Percentiles rank a stretch among this genome's conserved stretches.
These are phyloP conservation scores for Aspergillus wentii DNA, from an alignment of 495 filamentous ascomycete genomes.

Conservation along the genomic window DNA sequence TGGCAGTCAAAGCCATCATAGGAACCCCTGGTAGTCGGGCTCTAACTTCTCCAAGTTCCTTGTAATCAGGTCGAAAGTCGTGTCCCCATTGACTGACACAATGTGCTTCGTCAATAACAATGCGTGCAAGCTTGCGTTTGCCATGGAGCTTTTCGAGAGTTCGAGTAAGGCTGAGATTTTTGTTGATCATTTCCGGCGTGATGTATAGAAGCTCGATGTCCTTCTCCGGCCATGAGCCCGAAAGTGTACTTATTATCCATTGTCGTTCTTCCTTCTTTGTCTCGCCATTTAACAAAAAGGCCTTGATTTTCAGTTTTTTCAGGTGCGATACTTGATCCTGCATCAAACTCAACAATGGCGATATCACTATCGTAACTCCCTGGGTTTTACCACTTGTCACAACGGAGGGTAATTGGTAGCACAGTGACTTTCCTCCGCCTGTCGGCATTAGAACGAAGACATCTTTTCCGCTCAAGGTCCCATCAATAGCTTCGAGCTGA, in stretches of 20 bases:
- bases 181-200: constrained; percentile 93
- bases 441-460: constrained; percentile 96
- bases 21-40: constrained; percentile 69
- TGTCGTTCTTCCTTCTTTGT: constrained; percentile 48
- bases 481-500: constrained; percentile 93
- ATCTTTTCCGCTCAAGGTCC: constrained; percentile 80
- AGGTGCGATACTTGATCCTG: constrained; percentile 89
- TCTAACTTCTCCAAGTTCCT: constrained; percentile 70
- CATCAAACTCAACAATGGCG: constrained; percentile 94
- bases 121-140: constrained; percentile 68
- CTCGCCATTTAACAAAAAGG: constrained; percentile 75
- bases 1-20: constrained; percentile 91
- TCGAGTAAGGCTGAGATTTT: constrained; percentile 58
- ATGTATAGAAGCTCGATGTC: constrained; percentile 83
- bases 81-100: constrained; percentile 99
- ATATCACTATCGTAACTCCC: constrained; percentile 89
- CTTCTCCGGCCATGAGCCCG: constrained; percentile 58
- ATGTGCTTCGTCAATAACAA: constrained; percentile 97
- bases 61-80: constrained; percentile 97
- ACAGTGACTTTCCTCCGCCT: constrained; percentile 93
- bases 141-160: constrained; percentile 58
- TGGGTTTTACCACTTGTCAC: constrained; percentile 73
- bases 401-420: constrained; percentile 91
- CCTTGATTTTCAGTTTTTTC: constrained; percentile 66
- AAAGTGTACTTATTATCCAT: constrained; percentile 55